Percentiles rank a stretch among this genome's conserved stretches.
Evolutionary conservation across 1,284 basidiomycete species (phyloP).

Genomic region (Omphalotus olearius): DNA sequence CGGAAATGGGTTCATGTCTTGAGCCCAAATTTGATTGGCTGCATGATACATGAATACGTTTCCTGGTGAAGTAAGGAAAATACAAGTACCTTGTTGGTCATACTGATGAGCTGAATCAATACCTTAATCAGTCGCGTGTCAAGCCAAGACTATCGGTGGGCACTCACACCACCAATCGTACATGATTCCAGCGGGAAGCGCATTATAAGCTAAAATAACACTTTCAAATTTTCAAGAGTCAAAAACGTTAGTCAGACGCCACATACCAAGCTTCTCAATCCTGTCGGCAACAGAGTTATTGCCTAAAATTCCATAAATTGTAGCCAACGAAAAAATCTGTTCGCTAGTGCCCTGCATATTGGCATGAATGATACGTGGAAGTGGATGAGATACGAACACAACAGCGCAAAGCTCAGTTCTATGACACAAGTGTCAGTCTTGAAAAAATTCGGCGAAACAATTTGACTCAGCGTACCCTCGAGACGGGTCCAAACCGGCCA

Average conservation of each 20-base stretch:
- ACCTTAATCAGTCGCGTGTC: neutral
- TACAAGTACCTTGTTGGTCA: slow-evolving; percentile 30
- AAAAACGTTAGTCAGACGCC: neutral
- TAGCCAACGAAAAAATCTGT: slow-evolving; percentile 36
- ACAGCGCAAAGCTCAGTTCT: slow-evolving; percentile 35
- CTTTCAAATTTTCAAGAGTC: neutral
- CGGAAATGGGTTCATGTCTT: slow-evolving; percentile 31
- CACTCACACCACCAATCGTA: slow-evolving; percentile 32
- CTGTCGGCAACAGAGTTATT: slow-evolving; percentile 35
- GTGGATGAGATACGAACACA: slow-evolving; percentile 24
- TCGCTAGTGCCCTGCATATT: slow-evolving; percentile 22
- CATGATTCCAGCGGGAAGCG: slow-evolving; percentile 32
- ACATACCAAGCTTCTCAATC: slow-evolving; percentile 31
- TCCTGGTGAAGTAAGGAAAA: neutral
- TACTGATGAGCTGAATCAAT: slow-evolving; percentile 34
- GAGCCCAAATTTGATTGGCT: slow-evolving; percentile 38
- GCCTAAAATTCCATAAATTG: slow-evolving; percentile 34
- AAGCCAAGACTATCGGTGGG: neutral
- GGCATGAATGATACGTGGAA: neutral
- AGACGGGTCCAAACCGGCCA: slow-evolving; percentile 33
- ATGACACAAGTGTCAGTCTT: neutral
- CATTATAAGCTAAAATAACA: slow-evolving; percentile 31
- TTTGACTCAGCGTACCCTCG: slow-evolving; percentile 26
- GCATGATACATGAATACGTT: neutral
- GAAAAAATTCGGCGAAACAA: neutral